Evolutionary conservation across 1,284 basidiomycete genomes (phyloP), one percentile per base, ranked within the genome.

Genomic region (Pisolithus thermaeus): DNA sequence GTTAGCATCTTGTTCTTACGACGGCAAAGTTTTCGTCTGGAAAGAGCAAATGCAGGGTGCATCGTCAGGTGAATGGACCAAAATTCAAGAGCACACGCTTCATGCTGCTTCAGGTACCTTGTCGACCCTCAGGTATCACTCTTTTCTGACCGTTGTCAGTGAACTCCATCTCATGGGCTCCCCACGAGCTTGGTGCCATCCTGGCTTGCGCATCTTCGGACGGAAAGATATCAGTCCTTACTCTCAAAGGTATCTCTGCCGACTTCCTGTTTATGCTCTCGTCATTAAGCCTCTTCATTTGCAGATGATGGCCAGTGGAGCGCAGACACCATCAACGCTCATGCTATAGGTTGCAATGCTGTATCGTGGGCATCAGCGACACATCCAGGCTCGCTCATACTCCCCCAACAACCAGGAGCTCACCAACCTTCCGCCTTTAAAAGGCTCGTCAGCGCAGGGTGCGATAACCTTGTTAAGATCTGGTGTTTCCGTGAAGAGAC

Each of bases 1-100:
- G 64, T 84, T 99, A 47, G 96, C 96, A 18, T 96, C 92, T 35
- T 97, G 92, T 68, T 97, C 95, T 4, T 99, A 98, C 70, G 96
- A 99, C 62, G 96, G 96, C 49, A 93, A 97, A 63, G 96, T 98
- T 42, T 83, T 98, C 69, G 96, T 99, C 59, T 99, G 97, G 96
- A 97, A 97, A 68, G 93, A 98, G 63, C 86, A 85, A 60, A 76
- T 73, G 1, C 80, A 80, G 56, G 79, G 79, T 16, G 70, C 76
- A 28, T 67, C 73, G 16, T 69, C 76, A 8, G 78, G 78, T 37
- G 80, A 79, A 4, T 99, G 96, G 96, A 80, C 87, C 51, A 94
- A 92, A 70, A 92, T 98, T 64, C 97, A 97, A 72, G 97, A 99
- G 72, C 96, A 98, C 68, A 87, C 87, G 3, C 73, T 97, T 47